Conservation (phyloP, 192 early-diverging fungal genomes). For the Irineochytrium annulatum region DNA sequence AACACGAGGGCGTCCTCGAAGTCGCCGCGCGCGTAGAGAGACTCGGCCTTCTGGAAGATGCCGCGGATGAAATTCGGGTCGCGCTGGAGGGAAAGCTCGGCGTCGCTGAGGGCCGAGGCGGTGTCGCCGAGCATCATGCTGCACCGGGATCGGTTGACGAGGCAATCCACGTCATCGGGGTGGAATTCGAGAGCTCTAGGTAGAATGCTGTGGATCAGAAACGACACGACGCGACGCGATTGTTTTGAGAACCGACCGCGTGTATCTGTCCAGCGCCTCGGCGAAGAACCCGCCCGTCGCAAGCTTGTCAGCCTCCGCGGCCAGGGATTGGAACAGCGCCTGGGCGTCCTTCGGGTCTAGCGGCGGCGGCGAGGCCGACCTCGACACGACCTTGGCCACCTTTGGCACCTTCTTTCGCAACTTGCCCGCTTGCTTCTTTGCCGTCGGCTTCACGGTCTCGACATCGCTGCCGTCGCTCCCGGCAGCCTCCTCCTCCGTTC, state of each 20-base stretch:
- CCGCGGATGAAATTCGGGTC: conserved; percentile 35
- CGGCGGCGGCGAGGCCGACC: conserved; percentile 35
- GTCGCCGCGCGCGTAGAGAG: conserved; percentile 42
- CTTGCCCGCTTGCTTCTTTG: neutral
- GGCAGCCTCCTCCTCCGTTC: too few species aligned
- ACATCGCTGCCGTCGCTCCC: too few species aligned
- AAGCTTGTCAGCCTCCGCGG: conserved; percentile 32
- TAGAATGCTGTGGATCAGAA: neutral
- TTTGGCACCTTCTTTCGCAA: conserved; percentile 39
- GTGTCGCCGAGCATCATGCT: conserved; percentile 38
- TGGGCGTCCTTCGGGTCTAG: conserved; percentile 28
- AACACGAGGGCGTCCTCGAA: conserved; percentile 48
- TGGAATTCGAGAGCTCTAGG: conserved; percentile 24
- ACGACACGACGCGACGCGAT: neutral
- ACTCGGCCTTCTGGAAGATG: conserved; percentile 45
- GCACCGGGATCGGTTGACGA: conserved; percentile 40
- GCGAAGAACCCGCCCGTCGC: conserved; percentile 19
- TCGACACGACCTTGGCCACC: conserved; percentile 81
- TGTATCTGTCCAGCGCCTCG: conserved; percentile 31
- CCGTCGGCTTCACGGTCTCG: conserved; percentile 1
- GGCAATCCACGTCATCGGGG: conserved; percentile 31
- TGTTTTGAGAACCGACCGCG: conserved; percentile 1
- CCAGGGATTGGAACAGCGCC: conserved; percentile 20
- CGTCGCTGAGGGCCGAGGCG: conserved; percentile 32
- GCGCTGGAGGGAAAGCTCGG: conserved; percentile 22